These are phyloP conservation scores for Blastomyces emzantsi DNA, from an alignment of 2,329 filamentous ascomycete species.

Conservation along the genomic window DNA sequence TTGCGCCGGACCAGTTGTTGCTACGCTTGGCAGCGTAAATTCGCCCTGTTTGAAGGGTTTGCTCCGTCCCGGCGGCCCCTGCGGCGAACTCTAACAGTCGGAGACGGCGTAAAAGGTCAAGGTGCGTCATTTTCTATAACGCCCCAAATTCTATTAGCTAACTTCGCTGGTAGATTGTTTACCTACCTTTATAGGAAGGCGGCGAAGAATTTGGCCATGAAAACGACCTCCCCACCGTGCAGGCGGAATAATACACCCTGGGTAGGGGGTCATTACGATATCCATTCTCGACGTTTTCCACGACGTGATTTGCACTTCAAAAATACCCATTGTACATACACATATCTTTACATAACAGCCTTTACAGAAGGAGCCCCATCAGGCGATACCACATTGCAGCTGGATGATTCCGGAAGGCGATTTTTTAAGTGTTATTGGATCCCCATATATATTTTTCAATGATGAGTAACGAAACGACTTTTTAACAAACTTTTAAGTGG, in stretches of 20 bases:
- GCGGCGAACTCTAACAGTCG: background rate
- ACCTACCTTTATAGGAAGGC: background rate
- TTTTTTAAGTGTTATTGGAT: background rate
- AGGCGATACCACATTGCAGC: background rate
- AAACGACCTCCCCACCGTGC: background rate
- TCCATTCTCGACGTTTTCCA: background rate
- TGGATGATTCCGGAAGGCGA: background rate
- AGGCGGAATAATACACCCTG: background rate
- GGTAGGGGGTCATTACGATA: background rate
- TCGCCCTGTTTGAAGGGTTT: background rate
- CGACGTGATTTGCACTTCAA: background rate
- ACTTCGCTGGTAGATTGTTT: background rate
- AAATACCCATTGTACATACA: background rate
- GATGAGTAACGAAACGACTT: background rate
- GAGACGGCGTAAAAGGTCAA: background rate
- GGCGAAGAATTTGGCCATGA: background rate
- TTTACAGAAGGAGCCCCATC: background rate
- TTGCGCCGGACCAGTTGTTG: background rate
- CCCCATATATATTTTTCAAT: background rate
- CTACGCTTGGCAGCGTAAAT: background rate
- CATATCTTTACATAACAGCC: background rate
- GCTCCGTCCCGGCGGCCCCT: background rate
- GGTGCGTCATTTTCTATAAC: background rate
- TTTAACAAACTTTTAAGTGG: background rate
- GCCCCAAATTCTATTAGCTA: background rate